Percentiles rank a stretch among this genome's conserved stretches.
Evolutionary conservation across 768 basidiomycete species (phyloP).

Genomic region (Boletus patriciae): DNA sequence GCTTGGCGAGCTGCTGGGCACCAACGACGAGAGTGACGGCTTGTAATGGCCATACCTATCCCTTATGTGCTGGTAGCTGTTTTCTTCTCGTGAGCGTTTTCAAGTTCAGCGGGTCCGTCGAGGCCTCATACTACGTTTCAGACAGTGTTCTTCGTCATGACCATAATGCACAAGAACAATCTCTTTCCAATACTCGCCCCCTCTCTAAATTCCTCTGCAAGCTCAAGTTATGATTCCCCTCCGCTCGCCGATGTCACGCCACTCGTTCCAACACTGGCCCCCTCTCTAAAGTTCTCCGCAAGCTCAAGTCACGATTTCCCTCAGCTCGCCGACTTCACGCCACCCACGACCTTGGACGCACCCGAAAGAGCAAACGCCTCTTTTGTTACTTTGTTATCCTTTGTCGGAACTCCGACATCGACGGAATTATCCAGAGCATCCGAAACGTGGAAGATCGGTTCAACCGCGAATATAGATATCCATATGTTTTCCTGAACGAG

Average conservation of each 20-base stretch:
- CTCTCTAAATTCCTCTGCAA: not conserved
- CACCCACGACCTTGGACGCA: not conserved
- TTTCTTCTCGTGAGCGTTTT: slow-evolving; percentile 22
- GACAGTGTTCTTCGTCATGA: slow-evolving; percentile 19
- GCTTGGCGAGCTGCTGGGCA: too few relatives aligned
- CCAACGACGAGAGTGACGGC: too few relatives aligned
- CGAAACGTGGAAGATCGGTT: slow-evolving; percentile 59
- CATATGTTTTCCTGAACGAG: slow-evolving; percentile 68
- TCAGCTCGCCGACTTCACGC: too few relatives aligned
- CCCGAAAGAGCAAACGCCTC: slow-evolving; percentile 51
- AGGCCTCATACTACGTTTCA: not conserved
- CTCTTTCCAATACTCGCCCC: not conserved
- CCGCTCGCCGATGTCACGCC: not conserved
- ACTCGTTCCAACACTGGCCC: too few relatives aligned
- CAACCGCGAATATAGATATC: slow-evolving; percentile 56
- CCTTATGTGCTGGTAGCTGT: slow-evolving; percentile 21
- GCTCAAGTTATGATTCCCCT: not conserved
- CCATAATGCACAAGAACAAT: not conserved
- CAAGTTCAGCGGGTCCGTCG: too few relatives aligned
- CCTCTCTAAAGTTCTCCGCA: too few relatives aligned
- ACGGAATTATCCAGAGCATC: slow-evolving; percentile 48
- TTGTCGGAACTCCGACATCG: slow-evolving; percentile 48
- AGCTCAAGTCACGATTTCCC: too few relatives aligned
- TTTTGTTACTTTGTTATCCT: slow-evolving; percentile 61
- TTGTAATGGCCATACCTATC: slow-evolving; percentile 19